Conservation (phyloP, 169 alveolate species). For the Sarcocystis neurona region DNA sequence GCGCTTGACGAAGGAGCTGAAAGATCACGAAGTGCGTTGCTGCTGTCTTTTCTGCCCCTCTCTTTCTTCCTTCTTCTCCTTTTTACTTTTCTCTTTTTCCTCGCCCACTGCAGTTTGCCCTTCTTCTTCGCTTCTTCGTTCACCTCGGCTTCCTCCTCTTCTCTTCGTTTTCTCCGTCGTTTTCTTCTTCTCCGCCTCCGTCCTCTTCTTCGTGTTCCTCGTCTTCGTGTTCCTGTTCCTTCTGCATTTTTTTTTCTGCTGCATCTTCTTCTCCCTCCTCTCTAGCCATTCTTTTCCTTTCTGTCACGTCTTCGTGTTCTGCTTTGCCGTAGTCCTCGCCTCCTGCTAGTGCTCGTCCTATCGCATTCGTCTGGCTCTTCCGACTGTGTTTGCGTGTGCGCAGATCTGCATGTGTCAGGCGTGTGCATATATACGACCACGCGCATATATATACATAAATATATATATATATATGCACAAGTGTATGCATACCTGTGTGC, state of each 20-base stretch:
- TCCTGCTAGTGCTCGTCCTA: background rate
- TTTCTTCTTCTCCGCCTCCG: background rate
- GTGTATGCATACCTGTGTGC: background rate
- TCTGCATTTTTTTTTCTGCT: background rate
- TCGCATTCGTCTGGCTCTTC: too few species aligned
- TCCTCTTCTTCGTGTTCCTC: background rate
- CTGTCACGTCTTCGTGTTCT: background rate
- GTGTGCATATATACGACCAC: background rate
- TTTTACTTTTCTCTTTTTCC: too few species aligned
- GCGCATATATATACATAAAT: background rate
- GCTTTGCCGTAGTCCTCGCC: background rate
- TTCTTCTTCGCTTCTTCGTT: too few species aligned
- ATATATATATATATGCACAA: too few species aligned
- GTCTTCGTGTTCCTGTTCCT: too few species aligned
- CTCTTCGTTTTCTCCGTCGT: background rate
- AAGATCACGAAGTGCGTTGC: background rate
- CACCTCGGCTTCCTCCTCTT: background rate
- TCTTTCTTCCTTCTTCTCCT: background rate
- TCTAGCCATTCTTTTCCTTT: too few species aligned
- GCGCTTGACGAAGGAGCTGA: background rate
- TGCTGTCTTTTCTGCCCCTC: background rate
- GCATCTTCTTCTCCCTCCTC: too few species aligned
- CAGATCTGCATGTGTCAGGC: background rate
- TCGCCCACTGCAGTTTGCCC: too few species aligned
- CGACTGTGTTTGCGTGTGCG: too few species aligned